Conservation (phyloP, 2,329 filamentous ascomycete genomes). For the Pseudocercospora ulei region DNA sequence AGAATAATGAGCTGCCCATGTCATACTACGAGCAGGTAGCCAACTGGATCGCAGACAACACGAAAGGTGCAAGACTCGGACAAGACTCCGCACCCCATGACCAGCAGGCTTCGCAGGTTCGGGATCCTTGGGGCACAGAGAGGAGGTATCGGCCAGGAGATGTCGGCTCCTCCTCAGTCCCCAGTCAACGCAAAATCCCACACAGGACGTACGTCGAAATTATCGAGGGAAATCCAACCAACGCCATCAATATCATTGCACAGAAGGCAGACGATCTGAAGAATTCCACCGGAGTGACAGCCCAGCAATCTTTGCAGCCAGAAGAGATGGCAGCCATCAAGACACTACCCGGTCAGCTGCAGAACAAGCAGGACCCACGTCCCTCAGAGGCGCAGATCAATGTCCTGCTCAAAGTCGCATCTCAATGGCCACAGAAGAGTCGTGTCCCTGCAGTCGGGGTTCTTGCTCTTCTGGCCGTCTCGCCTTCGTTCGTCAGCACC, state of each 20-base stretch:
- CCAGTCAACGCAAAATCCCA: constrained; percentile 28
- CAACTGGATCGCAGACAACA: constrained; percentile 84
- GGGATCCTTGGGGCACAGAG: constrained; percentile 70
- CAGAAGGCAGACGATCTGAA: constrained; percentile 62
- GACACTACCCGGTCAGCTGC: constrained; percentile 54
- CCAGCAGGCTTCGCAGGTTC: constrained; percentile 41
- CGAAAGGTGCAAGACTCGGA: constrained; percentile 74
- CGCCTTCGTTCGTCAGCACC: constrained; percentile 55
- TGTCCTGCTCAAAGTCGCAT: constrained; percentile 54
- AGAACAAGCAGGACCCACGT: constrained; percentile 41
- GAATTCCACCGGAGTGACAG: constrained; percentile 32
- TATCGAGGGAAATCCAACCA: constrained; percentile 31
- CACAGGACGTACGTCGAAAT: constrained; percentile 29
- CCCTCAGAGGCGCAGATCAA: constrained; percentile 44
- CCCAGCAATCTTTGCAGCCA: constrained; percentile 58
- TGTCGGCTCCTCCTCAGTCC: constrained; percentile 34
- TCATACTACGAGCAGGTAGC: constrained; percentile 84
- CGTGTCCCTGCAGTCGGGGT: constrained; percentile 79
- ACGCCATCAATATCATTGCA: constrained; percentile 52
- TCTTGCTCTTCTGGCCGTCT: constrained; percentile 67
- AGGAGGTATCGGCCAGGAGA: constrained; percentile 69
- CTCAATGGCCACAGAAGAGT: constrained; percentile 68
- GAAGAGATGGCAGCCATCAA: constrained; percentile 57
- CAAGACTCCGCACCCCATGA: constrained; percentile 35
- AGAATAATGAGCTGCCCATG: constrained; percentile 77